These are phyloP conservation scores for Aspergillus egyptiacus DNA, from an alignment of 495 filamentous ascomycete species.

Conservation along the genomic window DNA sequence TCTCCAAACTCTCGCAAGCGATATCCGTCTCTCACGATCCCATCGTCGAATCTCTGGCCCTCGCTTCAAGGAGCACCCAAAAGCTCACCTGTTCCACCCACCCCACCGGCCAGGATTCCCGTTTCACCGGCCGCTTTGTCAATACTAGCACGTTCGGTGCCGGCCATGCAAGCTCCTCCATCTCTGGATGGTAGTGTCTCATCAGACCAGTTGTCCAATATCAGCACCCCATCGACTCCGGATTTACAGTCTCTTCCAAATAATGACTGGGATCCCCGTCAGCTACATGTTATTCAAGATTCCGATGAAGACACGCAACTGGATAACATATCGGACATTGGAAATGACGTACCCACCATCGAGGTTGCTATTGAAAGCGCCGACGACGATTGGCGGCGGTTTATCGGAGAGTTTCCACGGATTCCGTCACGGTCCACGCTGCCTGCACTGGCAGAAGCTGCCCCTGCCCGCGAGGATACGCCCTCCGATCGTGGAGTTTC, in stretches of 20 bases:
- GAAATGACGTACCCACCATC: slow-evolving; percentile 24
- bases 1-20: slow-evolving; percentile 42
- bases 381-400: slow-evolving; percentile 34
- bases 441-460: slow-evolving; percentile 21
- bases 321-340: slow-evolving; percentile 3
- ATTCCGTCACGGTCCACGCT: slow-evolving; percentile 26
- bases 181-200: slow-evolving; percentile 83
- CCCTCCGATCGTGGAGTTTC: slow-evolving; percentile 61
- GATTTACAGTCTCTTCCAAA: slow-evolving; percentile 55
- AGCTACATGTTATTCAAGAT: slow-evolving; percentile 32
- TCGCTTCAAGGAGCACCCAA: slow-evolving; percentile 49
- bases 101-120: slow-evolving; percentile 67
- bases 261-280: slow-evolving; percentile 36
- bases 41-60: slow-evolving; percentile 53
- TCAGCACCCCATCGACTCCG: slow-evolving; percentile 77
- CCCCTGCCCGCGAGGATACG: slow-evolving; percentile 26
- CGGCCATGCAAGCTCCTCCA: slow-evolving; percentile 70
- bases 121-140: slow-evolving; percentile 69
- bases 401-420: slow-evolving; percentile 34
- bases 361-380: slow-evolving; percentile 34
- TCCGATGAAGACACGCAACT: slow-evolving; percentile 13
- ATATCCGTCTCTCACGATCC: slow-evolving; percentile 69
- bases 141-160: slow-evolving; percentile 60
- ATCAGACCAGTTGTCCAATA: slow-evolving; percentile 73
- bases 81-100: slow-evolving; percentile 66